A percentile compares a stretch with the other conserved stretches of the same genome.
phyloP scores from a whole-genome alignment of 805 yeast species.

The Ogataea methylovora region DNA sequence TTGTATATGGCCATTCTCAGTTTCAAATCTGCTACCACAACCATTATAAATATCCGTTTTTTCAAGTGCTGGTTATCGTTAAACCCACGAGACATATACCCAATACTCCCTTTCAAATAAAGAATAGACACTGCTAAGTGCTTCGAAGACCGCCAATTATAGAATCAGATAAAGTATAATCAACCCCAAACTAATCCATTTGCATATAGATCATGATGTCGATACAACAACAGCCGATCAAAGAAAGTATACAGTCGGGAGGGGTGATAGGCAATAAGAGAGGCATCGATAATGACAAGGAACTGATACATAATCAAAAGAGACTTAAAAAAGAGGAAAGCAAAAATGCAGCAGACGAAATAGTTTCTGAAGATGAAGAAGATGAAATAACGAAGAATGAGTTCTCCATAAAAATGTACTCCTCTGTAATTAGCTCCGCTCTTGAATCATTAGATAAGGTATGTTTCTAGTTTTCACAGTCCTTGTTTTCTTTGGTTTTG shows the following conservation, averaged over 20 bases:
- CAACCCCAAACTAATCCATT: too few relatives aligned
- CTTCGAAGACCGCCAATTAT: too few relatives aligned
- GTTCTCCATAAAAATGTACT: conserved; percentile 19
- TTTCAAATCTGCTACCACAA: too few relatives aligned
- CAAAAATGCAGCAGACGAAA: not conserved
- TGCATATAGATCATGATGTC: conserved; percentile 4
- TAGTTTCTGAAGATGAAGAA: not conserved
- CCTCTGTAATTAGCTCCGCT: conserved; percentile 52
- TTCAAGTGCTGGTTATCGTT: too few relatives aligned
- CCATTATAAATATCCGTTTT: too few relatives aligned
- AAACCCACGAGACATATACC: too few relatives aligned
- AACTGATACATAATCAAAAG: not conserved
- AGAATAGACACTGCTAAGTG: too few relatives aligned
- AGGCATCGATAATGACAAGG: not conserved
- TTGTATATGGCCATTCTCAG: too few relatives aligned
- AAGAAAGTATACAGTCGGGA: not conserved
- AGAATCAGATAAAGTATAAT: too few relatives aligned
- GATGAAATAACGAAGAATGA: conserved; percentile 2
- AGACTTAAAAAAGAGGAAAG: conserved; percentile 1
- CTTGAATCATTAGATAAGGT: conserved; percentile 60
- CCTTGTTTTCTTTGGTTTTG: conserved; percentile 3
- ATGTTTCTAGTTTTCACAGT: conserved; percentile 18
- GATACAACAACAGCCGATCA: conserved; percentile 1
- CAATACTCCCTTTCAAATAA: too few relatives aligned
- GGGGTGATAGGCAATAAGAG: not conserved